phyloP scores from a whole-genome alignment of 2,329 filamentous ascomycete species.

The Diaporthe batatas region DNA sequence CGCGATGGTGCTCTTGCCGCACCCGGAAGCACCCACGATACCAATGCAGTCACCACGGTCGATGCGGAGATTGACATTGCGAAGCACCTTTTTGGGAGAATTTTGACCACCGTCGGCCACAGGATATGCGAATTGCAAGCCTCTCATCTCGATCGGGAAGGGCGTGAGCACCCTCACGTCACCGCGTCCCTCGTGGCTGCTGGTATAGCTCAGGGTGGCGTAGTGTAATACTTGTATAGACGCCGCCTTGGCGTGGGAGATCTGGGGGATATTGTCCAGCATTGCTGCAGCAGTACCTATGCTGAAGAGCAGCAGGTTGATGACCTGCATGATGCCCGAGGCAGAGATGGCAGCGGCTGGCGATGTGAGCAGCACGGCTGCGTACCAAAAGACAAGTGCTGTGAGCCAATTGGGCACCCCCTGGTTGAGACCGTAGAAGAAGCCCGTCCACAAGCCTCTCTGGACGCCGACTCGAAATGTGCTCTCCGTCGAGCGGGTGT shows the following conservation, averaged over 20 bases:
- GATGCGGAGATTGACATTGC: slow-evolving; percentile 75
- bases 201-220: slow-evolving; percentile 66
- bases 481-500: slow-evolving; percentile 62
- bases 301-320: slow-evolving; percentile 87
- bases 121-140: slow-evolving; percentile 81
- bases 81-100: slow-evolving; percentile 62
- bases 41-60: slow-evolving; percentile 75
- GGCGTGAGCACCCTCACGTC: slow-evolving; percentile 50
- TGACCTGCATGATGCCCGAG: slow-evolving; percentile 76
- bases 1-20: slow-evolving; percentile 90
- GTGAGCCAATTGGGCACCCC: slow-evolving; percentile 78
- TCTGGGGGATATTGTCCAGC: slow-evolving; percentile 82
- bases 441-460: slow-evolving; percentile 75
- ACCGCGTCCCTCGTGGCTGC: slow-evolving; percentile 71
- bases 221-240: slow-evolving; percentile 81
- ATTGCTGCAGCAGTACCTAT: slow-evolving; percentile 79
- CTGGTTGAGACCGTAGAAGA: slow-evolving; percentile 84
- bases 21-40: slow-evolving; percentile 86
- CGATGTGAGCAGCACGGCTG: slow-evolving; percentile 71
- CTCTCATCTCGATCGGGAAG: slow-evolving; percentile 65
- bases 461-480: slow-evolving; percentile 73
- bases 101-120: slow-evolving; percentile 58
- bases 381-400: slow-evolving; percentile 88
- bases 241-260: slow-evolving; percentile 79
- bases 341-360: slow-evolving; percentile 62